phyloP scores from a whole-genome alignment of 2,329 filamentous ascomycete species.

The Penicillium sp. region DNA sequence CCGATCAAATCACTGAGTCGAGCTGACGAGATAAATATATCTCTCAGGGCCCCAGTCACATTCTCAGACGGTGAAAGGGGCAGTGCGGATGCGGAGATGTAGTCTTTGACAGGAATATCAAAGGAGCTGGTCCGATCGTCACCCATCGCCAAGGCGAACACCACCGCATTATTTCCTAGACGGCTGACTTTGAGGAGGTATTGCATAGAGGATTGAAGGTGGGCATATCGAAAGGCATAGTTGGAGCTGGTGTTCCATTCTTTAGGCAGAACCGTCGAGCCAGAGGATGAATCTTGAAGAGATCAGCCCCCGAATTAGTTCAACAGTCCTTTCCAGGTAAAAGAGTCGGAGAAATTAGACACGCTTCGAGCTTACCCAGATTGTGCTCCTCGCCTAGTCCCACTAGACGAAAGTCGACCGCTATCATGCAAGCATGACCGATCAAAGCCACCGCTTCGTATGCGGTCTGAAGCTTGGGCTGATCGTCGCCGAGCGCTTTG shows the following conservation, averaged over 20 bases:
- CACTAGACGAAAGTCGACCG: conserved; percentile 71
- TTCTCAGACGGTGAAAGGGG: conserved; percentile 42
- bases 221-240: conserved; percentile 79
- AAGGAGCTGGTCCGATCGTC: conserved; percentile 76
- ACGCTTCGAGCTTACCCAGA: conserved; percentile 47
- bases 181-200: conserved; percentile 77
- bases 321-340: too few relatives aligned
- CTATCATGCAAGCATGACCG: conserved; percentile 73
- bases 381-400: conserved; percentile 79
- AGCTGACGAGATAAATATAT: conserved; percentile 67
- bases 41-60: conserved; percentile 35
- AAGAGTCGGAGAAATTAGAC: too few relatives aligned
- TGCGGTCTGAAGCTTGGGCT: conserved; percentile 38
- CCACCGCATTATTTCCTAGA: conserved; percentile 74
- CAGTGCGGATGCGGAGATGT: conserved; percentile 58
- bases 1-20: conserved; percentile 64
- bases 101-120: conserved; percentile 69
- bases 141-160: conserved; percentile 71
- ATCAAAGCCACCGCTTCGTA: conserved; percentile 82
- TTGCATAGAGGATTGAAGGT: conserved; percentile 76
- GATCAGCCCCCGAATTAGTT: too few relatives aligned
- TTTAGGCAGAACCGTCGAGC: conserved; percentile 52
- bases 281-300: conserved; percentile 23
- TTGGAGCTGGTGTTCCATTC: conserved; percentile 73
- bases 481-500: conserved; percentile 24